A percentile compares a stretch with the other conserved stretches of the same genome.
Conservation (phyloP, 371 early-diverging fungal species). For the Mucor sp. region DNA sequence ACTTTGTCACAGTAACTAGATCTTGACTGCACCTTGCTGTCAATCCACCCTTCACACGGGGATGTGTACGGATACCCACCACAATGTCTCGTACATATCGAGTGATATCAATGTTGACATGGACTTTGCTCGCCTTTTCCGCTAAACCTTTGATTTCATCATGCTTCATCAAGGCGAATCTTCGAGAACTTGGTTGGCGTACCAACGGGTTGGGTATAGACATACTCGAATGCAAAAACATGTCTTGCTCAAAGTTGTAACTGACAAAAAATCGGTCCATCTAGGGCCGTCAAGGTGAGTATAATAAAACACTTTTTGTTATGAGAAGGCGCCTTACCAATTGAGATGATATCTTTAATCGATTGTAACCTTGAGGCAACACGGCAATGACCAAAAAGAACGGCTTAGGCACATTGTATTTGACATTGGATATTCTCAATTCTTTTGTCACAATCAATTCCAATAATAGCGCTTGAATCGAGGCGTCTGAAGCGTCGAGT, state of each 20-base stretch:
- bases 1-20: conserved; percentile 58
- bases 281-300: conserved; percentile 17
- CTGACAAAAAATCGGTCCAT: conserved; percentile 59
- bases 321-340: conserved; percentile 20
- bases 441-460: conserved; percentile 59
- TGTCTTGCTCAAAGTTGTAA: conserved; percentile 49
- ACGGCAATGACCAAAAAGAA: conserved; percentile 43
- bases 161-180: conserved; percentile 29
- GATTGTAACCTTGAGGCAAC: conserved; percentile 33
- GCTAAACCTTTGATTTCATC: conserved; percentile 59
- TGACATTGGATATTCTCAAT: conserved; percentile 46
- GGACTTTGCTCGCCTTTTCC: conserved; percentile 47
- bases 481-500: conserved; percentile 45
- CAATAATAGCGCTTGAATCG: conserved; percentile 49
- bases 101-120: conserved; percentile 60
- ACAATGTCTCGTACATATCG: conserved; percentile 66
- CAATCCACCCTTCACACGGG: conserved; percentile 57
- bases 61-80: conserved; percentile 64
- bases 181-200: conserved; percentile 11
- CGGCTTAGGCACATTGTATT: conserved; percentile 56
- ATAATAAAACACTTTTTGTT: neutral
- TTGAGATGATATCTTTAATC: conserved; percentile 30
- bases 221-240: conserved; percentile 20
- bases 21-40: conserved; percentile 65
- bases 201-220: neutral